Base-by-base conservation (phyloP, 2,329 filamentous ascomycete genomes). In the Zymoseptoria crescenta region DNA sequence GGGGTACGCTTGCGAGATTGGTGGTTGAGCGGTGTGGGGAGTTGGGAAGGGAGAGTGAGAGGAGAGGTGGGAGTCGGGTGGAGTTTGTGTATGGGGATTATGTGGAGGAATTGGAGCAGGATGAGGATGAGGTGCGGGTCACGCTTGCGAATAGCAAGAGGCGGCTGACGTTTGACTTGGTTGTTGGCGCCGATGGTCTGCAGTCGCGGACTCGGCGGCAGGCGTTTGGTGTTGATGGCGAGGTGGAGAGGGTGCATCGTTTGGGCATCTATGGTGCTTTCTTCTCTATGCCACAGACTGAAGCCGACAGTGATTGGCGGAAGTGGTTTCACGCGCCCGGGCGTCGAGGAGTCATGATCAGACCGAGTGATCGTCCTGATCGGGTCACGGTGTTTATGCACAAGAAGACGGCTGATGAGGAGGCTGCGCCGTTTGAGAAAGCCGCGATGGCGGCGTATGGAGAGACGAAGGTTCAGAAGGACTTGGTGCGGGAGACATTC, bases 101-200 rank as follows among this genome's bases (percentile, higher is more conserved):
- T 30, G 30, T 73, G 8, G 57, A 63, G 10, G 45, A 41, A 2
- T 28, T 71, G 4, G 57, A 65, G 21, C 66, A 72, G 56, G 59
- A 67, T n/a, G 65, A 56, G 8, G 56, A 65, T 1, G 58, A 64
- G 16, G 68, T 70, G 1, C 50, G 65, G 1, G 69, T 71, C 2
- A 49, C 50, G 10, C 65, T 72, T 56, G 65, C 66, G 9, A 70
- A 68, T 8, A 65, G 63, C 35, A 51, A 24, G 19, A 45, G 62
- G 24, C 59, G 21, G 1, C 70, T 62, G 28, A 54, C 49, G 1
- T 64, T 55, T 35, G 69, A 72, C 48, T 56, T 73, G 0, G 68
- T 73, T 1, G 65, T 74, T 5, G 72, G 67, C 8, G 71, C 71
- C 1, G 72, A 73, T 55, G 71, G 71, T 2, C 57, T 73, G 8